Conservation (phyloP, 1,139 yeast species). For the Pichia norvegensis region DNA sequence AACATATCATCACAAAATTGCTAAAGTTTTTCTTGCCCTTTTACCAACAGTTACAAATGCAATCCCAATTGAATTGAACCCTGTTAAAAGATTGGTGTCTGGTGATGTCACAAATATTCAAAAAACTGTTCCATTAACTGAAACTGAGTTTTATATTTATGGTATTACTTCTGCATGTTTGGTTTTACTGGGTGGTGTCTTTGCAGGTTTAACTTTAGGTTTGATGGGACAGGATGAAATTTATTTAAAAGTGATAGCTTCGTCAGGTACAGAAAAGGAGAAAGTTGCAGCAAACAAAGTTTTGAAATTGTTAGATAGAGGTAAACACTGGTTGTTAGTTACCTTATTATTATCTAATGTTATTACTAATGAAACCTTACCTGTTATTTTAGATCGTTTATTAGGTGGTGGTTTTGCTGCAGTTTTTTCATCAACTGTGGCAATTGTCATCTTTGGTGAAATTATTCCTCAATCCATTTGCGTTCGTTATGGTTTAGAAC, state of each 20-base stretch:
- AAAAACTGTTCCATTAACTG: conserved; percentile 17
- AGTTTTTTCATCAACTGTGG: conserved; percentile 82
- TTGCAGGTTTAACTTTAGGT: conserved; percentile 92
- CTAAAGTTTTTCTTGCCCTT: conserved; percentile 5
- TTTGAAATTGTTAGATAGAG: conserved; percentile 61
- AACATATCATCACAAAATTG: conserved; percentile 5
- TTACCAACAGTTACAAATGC: conserved; percentile 12
- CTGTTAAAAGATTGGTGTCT: conserved; percentile 5
- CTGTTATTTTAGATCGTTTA: conserved; percentile 85
- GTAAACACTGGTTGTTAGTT: conserved; percentile 97
- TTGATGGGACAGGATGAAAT: conserved; percentile 98
- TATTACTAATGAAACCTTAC: conserved; percentile 90
- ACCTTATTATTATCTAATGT: conserved; percentile 81
- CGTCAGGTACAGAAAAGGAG: conserved; percentile 52
- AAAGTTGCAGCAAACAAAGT: conserved; percentile 69
- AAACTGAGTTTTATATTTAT: conserved; percentile 43
- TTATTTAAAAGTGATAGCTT: conserved; percentile 63
- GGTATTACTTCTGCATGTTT: conserved; percentile 54
- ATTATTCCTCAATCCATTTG: conserved; percentile 92
- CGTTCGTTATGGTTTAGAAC: conserved; percentile 85
- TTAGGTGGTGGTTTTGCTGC: conserved; percentile 99
- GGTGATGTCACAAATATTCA: conserved; percentile 1
- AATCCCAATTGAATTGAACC: conserved; percentile 11
- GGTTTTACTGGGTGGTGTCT: conserved; percentile 87
- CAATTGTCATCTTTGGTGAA: conserved; percentile 93